Evolutionary conservation across 306 rosid species (phyloP), one percentile per base, ranked within the genome.

Genomic region (Senna tora): DNA sequence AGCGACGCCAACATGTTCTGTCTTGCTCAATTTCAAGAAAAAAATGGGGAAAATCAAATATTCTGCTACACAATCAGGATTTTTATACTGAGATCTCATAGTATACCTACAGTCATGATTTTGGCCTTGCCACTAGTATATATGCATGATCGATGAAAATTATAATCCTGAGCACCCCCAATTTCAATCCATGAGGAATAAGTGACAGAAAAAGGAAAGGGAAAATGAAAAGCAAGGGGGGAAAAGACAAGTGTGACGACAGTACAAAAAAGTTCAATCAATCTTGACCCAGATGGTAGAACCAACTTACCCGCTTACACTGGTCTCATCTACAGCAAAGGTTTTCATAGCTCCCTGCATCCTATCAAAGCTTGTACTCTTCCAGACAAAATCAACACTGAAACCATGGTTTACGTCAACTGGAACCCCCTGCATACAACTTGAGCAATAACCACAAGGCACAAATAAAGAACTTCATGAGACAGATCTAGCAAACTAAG

Each of bases 341-440:
- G 92, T 90, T 77, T 95, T 95, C 99, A 95, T 88, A 46, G 99
- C 99, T 50, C 99, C 99, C 80, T 95, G 99, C 99, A 95, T 95
- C 77, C 99, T 84, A 70, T 95, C 99, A 71, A 95, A 95, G 86
- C 99, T 92, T 36, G 99, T 95, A 87, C 99, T 95, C 79, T 95
- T 95, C 99, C 99, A 95, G 36, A 95, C 99, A 53, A 95, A 95
- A 80, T 95, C 99, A 73, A 95, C 99, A 84, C 97, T 95, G 65
- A 88, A 95, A 65, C 99, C 99, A 84, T 91, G 99, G 86, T 86
- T 88, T 53, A 92, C 74, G 77, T 95, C 99, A 84, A 90, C 92
- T 64, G 99, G 99, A 70, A 95, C 99, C 69, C 97, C 99, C 99
- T 94, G 87, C 78, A 66, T n/a, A 67, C 33, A 76, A 58, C 21